Evolutionary conservation across 148 eudicot species (phyloP).

Genomic region (Chenopodium album): DNA sequence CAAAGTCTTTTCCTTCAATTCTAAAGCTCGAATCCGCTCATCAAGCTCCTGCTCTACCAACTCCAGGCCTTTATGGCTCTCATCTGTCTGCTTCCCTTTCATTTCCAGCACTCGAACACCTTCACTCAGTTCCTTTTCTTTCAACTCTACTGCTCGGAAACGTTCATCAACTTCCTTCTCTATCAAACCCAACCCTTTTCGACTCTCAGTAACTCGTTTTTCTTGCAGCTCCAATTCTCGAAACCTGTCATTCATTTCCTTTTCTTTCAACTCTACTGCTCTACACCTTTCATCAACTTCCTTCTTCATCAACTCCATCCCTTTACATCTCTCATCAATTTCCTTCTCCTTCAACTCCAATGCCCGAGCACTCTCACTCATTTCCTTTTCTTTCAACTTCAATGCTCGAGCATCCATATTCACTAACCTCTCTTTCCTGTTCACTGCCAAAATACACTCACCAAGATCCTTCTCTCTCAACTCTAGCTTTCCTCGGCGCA

Average conservation of each 20-base stretch:
- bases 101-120: background rate
- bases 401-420: background rate
- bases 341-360: background rate
- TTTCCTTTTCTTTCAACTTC: background rate
- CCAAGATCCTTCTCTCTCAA: background rate
- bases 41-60: background rate
- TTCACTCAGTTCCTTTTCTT: background rate
- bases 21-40: background rate
- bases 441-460: background rate
- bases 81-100: background rate
- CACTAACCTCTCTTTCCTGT: background rate
- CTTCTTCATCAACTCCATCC: background rate
- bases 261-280: background rate
- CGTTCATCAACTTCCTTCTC: conserved; percentile 10
- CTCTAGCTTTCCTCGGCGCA: background rate
- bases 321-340: background rate
- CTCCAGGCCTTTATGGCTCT: background rate
- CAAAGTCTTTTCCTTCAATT: background rate
- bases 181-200: background rate
- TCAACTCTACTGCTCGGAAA: background rate
- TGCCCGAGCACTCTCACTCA: background rate
- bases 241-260: background rate
- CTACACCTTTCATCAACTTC: background rate
- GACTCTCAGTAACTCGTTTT: background rate
- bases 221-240: conserved; percentile 10